Percentiles rank a stretch among this genome's conserved stretches.
Conservation (phyloP, 176 grass and related monocot genomes). For the Bonia amplexicaulis region DNA sequence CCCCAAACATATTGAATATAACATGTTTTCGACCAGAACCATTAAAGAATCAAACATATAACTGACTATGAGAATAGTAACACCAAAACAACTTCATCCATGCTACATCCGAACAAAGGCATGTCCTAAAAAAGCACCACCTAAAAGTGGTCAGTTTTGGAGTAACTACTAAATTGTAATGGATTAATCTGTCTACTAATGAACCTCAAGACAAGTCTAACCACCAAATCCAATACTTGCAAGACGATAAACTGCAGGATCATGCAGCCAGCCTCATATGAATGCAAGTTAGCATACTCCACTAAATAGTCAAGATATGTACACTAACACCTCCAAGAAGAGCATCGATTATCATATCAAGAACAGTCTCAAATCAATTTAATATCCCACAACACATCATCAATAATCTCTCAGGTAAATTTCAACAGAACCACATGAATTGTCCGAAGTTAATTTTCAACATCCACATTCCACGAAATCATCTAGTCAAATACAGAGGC, state of each 20-base stretch:
- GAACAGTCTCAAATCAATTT: neutral
- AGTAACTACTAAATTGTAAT: neutral
- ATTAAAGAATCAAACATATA: neutral
- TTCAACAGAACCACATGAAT: neutral
- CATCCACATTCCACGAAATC: neutral
- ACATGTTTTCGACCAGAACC: neutral
- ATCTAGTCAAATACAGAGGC: neutral
- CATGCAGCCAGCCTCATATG: neutral
- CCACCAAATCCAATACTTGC: neutral
- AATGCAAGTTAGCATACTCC: neutral
- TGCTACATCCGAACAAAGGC: neutral
- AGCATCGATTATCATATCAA: neutral
- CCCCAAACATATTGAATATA: neutral
- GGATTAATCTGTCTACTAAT: neutral
- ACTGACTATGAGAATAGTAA: neutral
- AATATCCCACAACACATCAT: neutral
- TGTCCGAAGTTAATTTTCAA: neutral
- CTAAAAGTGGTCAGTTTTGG: neutral
- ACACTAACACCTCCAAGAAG: neutral
- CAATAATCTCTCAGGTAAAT: neutral
- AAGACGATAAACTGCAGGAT: neutral
- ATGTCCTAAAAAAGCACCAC: neutral
- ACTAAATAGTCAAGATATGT: conserved; percentile 2
- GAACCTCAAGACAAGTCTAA: neutral
- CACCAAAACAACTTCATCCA: neutral